A percentile compares a stretch with the other conserved stretches of the same genome.
Conservation (phyloP, 768 basidiomycete genomes). For the Tulasnella sp. region DNA sequence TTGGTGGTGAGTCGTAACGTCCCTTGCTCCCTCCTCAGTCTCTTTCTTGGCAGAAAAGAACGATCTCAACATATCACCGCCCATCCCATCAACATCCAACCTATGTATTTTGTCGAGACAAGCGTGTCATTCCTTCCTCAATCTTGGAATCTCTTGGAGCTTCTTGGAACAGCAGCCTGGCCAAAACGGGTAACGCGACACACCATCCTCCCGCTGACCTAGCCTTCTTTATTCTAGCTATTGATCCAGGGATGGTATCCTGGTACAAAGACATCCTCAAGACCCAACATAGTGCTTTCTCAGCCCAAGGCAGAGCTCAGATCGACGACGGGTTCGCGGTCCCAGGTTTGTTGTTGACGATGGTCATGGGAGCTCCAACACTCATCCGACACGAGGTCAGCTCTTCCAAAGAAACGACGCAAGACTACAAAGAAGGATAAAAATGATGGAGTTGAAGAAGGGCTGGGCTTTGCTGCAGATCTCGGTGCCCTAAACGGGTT, state of each 20-base stretch:
- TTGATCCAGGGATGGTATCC: slow-evolving; percentile 5
- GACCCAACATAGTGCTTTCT: neutral
- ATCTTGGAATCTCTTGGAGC: neutral
- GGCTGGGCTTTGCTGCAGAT: neutral
- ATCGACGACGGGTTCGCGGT: slow-evolving; percentile 21
- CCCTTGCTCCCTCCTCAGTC: neutral
- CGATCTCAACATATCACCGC: neutral
- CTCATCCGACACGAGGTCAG: neutral
- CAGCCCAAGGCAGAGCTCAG: slow-evolving; percentile 1
- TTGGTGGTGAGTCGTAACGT: slow-evolving; percentile 11
- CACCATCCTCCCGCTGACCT: neutral
- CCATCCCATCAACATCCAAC: neutral
- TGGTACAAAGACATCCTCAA: slow-evolving; percentile 14
- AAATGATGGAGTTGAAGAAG: neutral
- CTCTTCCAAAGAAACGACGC: slow-evolving; percentile 8
- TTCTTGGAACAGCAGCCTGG: neutral
- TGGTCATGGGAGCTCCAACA: neutral
- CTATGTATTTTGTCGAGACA: neutral
- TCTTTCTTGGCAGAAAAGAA: neutral
- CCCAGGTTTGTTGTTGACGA: slow-evolving; percentile 2
- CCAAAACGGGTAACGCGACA: neutral
- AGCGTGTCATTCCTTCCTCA: neutral
- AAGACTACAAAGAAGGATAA: neutral
- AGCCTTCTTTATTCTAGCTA: neutral
- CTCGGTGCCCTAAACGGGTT: neutral